Evolutionary conservation across 345 rosid species (phyloP), one percentile per base, ranked within the genome.

Genomic region (Eucalyptus cloeziana): DNA sequence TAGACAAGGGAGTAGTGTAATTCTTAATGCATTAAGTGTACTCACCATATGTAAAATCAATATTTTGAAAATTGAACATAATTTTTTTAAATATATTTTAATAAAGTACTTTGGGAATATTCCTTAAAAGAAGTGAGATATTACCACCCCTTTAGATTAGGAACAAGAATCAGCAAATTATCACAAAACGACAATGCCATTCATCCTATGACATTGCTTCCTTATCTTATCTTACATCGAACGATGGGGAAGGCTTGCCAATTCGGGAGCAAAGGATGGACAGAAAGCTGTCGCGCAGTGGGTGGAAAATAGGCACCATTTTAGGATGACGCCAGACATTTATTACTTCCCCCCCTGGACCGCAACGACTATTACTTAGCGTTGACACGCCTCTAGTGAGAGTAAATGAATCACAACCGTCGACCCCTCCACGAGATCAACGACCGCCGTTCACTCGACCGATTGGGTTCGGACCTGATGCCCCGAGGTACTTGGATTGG

Each of bases 51-150:
- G 81, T 10, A 37, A 10, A 71, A 71, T 37, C 1, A 37, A 71
- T 71, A 37, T 21, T 37, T 10, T 0, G 7, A 19, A 19, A 37
- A 19, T 19, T 11, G 27, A 21, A 37, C 27, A 71, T 71, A 19
- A 37, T 4, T 5, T 17, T 15, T 7, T 30, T n/a, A 1, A n/a
- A n/a, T 7, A 7, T 9, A 0, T 33, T 5, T 33, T 37, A 37
- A 19, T 10, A 0, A 37, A 2, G 15, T 10, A 1, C 0, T 37
- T 37, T 37, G 25, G 25, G 25, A 0, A 71, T 19, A 71, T 71
- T 71, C 27, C 45, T 3, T 37, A 19, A 71, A 37, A 3, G 54
- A 17, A 71, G 44, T 1, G 44, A 33, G 44, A 10, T 67, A 4
- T 10, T 71, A 17, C 21, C 1, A 71, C 5, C 7, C 8, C 4